Base-by-base conservation (phyloP, 352 stramenopile species). In the Globisporangium heterothallicum region DNA sequence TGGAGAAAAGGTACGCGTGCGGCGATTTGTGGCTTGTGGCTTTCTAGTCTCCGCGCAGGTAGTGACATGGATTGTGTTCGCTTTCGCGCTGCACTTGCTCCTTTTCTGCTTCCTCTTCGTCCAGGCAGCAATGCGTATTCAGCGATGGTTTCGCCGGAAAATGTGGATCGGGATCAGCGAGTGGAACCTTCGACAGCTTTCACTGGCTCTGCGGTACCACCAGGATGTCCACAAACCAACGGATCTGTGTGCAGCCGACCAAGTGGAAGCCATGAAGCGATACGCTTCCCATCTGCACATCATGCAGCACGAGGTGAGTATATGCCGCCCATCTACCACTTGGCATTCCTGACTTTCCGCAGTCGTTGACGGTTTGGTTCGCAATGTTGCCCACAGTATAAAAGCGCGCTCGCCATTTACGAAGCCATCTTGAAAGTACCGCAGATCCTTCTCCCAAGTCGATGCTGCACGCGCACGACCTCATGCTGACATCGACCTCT, bases 101-200 rank as follows among this genome's bases (percentile, higher is more conserved):
- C 25, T 51, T 49, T 24, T 30, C 6, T 16, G 18, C 18, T 26
- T 14, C 25, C 24, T 45, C 24, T 21, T 47, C 18, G 16, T 13
- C 12, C 19, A 71, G 40, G 74, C 79, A 6, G 61, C 66, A 16
- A 46, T 44, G 9, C 21, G 26, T 4, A 54, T 87, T n/a, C 76
- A 88, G 47, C 59, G 59, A 49, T 81, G 73, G 74, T 86, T 78
- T 53, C 72, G 79, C 32, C 42, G 42, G 2, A 58, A 63, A 19
- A 80, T 78, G 66, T 85, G 67, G 75, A 50, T 68, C n/a, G 72
- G 66, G 0, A 62, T 88, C 12, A 64, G 66, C 7, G 44, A 61
- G 3, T 88, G 69, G 70, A 57, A 60, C 12, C 54, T 88, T 16
- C 56, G 58, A 0, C 54, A 70, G 8, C 58, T 84, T 18, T 58